A percentile compares a stretch with the other conserved stretches of the same genome.
These are phyloP conservation scores for Phytopythium litorale DNA, from an alignment of 352 stramenopile species.

Conservation along the genomic window DNA sequence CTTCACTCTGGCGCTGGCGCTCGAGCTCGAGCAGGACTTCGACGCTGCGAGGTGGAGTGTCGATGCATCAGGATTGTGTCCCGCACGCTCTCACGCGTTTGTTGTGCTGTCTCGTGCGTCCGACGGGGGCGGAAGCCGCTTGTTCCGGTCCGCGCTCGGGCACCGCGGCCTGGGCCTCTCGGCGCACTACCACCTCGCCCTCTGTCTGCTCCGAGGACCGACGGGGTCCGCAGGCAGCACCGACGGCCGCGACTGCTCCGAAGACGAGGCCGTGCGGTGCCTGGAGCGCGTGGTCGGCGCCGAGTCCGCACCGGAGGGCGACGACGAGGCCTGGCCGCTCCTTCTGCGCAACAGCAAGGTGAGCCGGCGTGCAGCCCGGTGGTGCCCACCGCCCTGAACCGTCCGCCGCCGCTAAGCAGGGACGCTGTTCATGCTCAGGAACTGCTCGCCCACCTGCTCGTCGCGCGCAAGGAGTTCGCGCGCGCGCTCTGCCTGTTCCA, in stretches of 20 bases:
- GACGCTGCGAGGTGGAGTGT: slow-evolving; percentile 23
- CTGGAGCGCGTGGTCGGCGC: slow-evolving; percentile 26
- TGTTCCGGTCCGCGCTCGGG: slow-evolving; percentile 22
- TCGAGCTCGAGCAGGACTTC: slow-evolving; percentile 31
- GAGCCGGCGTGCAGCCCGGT: not conserved
- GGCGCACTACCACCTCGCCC: slow-evolving; percentile 35
- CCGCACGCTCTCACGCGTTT: not conserved
- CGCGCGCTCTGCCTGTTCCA: slow-evolving; percentile 22
- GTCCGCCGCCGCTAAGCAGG: not conserved
- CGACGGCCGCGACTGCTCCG: not conserved
- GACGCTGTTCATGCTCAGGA: slow-evolving; percentile 19
- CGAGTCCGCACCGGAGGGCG: slow-evolving; percentile 2
- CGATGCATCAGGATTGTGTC: not conserved
- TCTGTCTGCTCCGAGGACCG: slow-evolving; percentile 37
- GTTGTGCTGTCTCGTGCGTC: not conserved
- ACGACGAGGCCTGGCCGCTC: slow-evolving; percentile 12
- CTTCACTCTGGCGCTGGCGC: slow-evolving; percentile 44
- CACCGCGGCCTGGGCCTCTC: slow-evolving; percentile 22
- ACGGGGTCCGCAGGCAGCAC: slow-evolving; percentile 17
- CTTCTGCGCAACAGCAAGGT: slow-evolving; percentile 29
- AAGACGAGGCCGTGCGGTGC: slow-evolving; percentile 22
- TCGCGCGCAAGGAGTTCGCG: slow-evolving; percentile 17
- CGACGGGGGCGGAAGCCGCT: slow-evolving; percentile 6
- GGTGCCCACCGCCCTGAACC: no score
- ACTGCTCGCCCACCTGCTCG: slow-evolving; percentile 38